Conservation (phyloP, 2,329 filamentous ascomycete species). For the Cadophora sp. region DNA sequence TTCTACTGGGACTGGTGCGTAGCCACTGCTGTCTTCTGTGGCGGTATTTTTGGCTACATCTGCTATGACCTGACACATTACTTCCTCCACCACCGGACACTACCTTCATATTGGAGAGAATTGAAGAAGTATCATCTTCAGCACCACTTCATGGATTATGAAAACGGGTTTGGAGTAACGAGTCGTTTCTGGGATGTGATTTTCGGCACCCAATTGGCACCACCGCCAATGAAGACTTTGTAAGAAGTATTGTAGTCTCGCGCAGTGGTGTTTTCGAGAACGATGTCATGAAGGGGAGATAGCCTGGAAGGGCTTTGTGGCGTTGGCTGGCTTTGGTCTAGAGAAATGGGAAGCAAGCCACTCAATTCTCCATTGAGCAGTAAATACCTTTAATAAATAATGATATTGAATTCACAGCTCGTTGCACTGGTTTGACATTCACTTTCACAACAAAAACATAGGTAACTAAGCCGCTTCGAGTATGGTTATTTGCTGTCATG, state of each 20-base stretch:
- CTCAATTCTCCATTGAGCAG: conserved; percentile 25
- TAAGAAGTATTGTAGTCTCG: conserved; percentile 23
- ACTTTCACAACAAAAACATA: too few relatives aligned
- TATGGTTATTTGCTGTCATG: not conserved
- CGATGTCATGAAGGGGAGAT: conserved; percentile 36
- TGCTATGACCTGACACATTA: conserved; percentile 98
- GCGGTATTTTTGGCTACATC: conserved; percentile 93
- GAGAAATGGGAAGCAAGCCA: conserved; percentile 27
- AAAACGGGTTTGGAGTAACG: conserved; percentile 96
- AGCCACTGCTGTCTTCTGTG: conserved; percentile 80
- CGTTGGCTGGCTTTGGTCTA: conserved; percentile 25
- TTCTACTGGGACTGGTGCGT: conserved; percentile 88
- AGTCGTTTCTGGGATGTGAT: conserved; percentile 94
- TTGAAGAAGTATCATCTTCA: conserved; percentile 98
- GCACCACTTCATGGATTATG: conserved; percentile 97
- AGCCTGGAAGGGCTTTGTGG: conserved; percentile 18
- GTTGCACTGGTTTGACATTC: too few relatives aligned
- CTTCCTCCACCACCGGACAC: conserved; percentile 94
- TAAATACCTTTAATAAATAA: conserved; percentile 24
- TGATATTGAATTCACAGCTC: conserved; percentile 21
- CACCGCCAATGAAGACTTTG: conserved; percentile 37
- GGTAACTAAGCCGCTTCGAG: not conserved
- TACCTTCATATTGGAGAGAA: conserved; percentile 87
- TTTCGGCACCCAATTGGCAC: conserved; percentile 83
- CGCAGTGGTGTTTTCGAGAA: conserved; percentile 19